Evolutionary conservation across 208 protist genomes (phyloP).

Genomic region (Trypanosoma scelopori): DNA sequence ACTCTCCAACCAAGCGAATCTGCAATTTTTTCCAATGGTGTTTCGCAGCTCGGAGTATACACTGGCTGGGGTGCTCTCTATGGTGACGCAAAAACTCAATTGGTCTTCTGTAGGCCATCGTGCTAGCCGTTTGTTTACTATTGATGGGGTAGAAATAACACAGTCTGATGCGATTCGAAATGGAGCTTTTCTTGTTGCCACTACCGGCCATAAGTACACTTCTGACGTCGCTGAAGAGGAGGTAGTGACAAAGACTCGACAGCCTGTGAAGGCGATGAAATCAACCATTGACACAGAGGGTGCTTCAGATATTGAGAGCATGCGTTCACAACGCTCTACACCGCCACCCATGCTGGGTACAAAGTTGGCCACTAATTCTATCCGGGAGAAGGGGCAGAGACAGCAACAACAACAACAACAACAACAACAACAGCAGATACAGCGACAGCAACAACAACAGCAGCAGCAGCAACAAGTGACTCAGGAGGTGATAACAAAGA

Average conservation of each 20-base stretch:
- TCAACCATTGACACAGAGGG: too few relatives aligned
- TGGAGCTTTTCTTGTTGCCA: slow-evolving; percentile 61
- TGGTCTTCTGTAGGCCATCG: slow-evolving; percentile 36
- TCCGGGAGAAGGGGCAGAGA: too few relatives aligned
- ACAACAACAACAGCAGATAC: neutral
- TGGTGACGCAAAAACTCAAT: slow-evolving; percentile 44
- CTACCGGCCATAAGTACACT: slow-evolving; percentile 42
- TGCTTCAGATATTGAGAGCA: too few relatives aligned
- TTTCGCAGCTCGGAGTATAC: slow-evolving; percentile 31
- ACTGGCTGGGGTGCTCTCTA: slow-evolving; percentile 46
- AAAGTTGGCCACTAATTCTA: too few relatives aligned
- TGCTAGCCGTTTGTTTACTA: slow-evolving; percentile 66
- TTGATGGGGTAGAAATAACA: slow-evolving; percentile 58
- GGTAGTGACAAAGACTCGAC: too few relatives aligned
- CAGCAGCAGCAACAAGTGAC: neutral
- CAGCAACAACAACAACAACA: neutral
- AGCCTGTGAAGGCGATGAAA: too few relatives aligned
- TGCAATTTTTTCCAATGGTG: slow-evolving; percentile 27
- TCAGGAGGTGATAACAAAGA: neutral
- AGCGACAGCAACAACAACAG: too few relatives aligned
- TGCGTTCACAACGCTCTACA: too few relatives aligned
- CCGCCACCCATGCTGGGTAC: too few relatives aligned
- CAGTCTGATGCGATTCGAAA: slow-evolving; percentile 35
- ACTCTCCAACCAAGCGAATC: slow-evolving; percentile 15
- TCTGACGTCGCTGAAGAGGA: neutral